Base-by-base conservation (phyloP, 73 alveolate species). In the Uronychia binucleata region DNA sequence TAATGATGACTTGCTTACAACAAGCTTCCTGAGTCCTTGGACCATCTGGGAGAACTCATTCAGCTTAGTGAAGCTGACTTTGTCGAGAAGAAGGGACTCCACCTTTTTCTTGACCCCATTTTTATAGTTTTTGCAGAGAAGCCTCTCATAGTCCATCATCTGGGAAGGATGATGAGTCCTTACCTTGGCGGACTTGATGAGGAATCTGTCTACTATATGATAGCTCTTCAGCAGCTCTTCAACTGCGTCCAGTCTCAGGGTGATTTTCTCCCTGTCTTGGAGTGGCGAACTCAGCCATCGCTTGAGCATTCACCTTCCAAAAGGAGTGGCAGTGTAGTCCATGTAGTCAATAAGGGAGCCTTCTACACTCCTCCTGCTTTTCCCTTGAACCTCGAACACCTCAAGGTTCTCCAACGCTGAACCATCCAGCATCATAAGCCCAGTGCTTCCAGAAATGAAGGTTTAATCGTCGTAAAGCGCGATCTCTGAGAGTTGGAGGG, bases 321-420 rank as follows among this genome's bases (percentile, higher is more conserved):
- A 93, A 30, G 96, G 92, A 29, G 98, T 95, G 19, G 86, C 78
- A 19, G 92, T 79, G 19, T 81, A 34, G 46, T 93, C 87, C 1
- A 95, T 75, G 46, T 86, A 79, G 59, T 91, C 87, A 59, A 95
- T 81, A 31, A 94, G 80, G 0, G 96, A 86, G 57, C 95, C 93
- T 74, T 92, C 96, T 11, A 80, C 67, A 46, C 86, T 78, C 35
- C 35, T 81, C 35, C 81, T 86, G 19, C 84, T 46, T 86, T 92
- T 77, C 0, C 93, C 93, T 77, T 95, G 88, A 13, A 92, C 97
- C 35, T 94, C 97, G 26, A 94, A 83, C 1, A 96, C 87, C 59
- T 96, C 98, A 33, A 96, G 78, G 82, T 95, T 96, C 79, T 94
- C 97, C 26, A 96, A 57, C 0, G 99, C 98, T 87, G 94, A 85